Base-by-base conservation (phyloP, 108 stramenopile genomes). In the Nannochloropsis gaditana region DNA sequence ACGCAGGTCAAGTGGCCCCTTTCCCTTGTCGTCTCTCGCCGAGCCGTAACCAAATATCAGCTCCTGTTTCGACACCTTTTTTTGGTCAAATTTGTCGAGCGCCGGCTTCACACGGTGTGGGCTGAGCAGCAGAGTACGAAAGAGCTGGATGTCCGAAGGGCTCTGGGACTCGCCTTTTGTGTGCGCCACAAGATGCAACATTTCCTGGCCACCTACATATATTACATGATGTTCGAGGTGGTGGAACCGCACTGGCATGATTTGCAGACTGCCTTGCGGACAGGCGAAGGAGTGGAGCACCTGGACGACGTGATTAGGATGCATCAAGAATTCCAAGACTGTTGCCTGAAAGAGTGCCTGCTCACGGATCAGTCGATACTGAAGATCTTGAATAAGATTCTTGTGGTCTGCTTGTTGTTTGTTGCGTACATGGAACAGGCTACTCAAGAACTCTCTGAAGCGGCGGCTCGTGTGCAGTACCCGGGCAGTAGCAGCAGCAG, bases 221-320 rank as follows among this genome's bases (percentile, higher is more conserved):
- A 97, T 89, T 99, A 98, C 90, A 93, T 97, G 90, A 94, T 94
- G 90, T 93, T 95, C 84, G 99, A 99, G 91, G 97, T 98, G 44
- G 21, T 73, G 8, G 59, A 73, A 6, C 59, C 59, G 8, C 59
- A 73, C 8, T 73, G 59, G 59, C 59, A 73, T 73, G 59, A 2
- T 15, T 73, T 73, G 59, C 59, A 73, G 59, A n/a, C 59, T 15
- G 2, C 19, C 82, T 44, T 45, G n/a, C 15, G 42, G 3, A 84
- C 82, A 11, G 50, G 86, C 19, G 89, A 83, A 9, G 83, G 47
- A 43, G 85, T 11, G 81, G 91, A 89, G 81, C 95, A 94, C 42
- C 93, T 96, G 21, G 99, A 98, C 84, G 95, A 96, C 83, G 84
- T 98, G 82, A 85, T 97, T 45, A 41, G 85, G 21, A 88, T 91